These are phyloP conservation scores for Onygenales sp. DNA, from an alignment of 2,329 filamentous ascomycete species.

Conservation along the genomic window DNA sequence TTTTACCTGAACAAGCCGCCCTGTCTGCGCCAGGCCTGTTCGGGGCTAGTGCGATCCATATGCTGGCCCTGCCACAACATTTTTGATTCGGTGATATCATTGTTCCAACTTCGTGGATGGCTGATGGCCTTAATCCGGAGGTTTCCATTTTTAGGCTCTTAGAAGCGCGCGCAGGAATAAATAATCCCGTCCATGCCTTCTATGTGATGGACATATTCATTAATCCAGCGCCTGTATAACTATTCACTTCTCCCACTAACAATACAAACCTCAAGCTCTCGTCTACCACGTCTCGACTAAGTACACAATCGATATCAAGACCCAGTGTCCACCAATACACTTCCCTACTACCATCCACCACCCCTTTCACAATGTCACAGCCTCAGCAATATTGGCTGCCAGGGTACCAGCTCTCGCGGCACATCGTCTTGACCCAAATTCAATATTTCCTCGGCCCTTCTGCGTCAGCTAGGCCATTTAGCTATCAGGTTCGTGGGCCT, in stretches of 20 bases:
- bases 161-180: neutral
- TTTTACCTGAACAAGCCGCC: too few relatives aligned
- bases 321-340: neutral
- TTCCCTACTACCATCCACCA: neutral
- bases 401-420: conserved; percentile 39
- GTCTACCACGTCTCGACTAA: too few relatives aligned
- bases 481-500: conserved; percentile 31
- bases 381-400: conserved; percentile 40
- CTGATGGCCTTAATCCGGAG: too few relatives aligned
- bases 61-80: too few relatives aligned
- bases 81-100: too few relatives aligned
- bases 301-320: conserved; percentile 1
- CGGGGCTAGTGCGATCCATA: neutral
- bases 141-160: too few relatives aligned
- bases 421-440: conserved; percentile 39
- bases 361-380: conserved; percentile 23
- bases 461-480: conserved; percentile 38
- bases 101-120: too few relatives aligned
- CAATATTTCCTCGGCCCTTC: conserved; percentile 40
- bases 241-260: too few relatives aligned
- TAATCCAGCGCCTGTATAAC: too few relatives aligned
- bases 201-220: too few relatives aligned
- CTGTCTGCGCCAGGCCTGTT: neutral
- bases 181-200: neutral
- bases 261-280: too few relatives aligned